phyloP scores from a whole-genome alignment of 768 basidiomycete species.

The Naematelia encephala region DNA sequence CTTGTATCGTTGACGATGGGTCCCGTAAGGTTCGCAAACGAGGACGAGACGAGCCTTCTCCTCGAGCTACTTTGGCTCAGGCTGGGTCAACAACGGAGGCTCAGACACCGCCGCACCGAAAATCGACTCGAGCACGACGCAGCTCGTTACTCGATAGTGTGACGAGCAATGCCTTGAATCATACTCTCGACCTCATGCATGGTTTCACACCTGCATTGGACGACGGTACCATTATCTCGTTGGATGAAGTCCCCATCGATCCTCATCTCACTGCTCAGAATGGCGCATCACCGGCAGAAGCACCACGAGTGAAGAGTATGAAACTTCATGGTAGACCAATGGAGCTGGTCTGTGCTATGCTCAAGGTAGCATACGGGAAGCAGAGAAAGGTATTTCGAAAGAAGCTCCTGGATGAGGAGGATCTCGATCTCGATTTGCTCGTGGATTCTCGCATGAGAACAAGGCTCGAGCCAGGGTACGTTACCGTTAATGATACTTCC shows the following conservation, averaged over 20 bases:
- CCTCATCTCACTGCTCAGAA: not conserved
- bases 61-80: not conserved
- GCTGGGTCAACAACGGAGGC: not conserved
- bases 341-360: conserved; percentile 39
- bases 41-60: conserved; percentile 4
- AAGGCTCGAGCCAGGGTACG: conserved; percentile 36
- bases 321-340: conserved; percentile 34
- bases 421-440: conserved; percentile 24
- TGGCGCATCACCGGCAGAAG: not conserved
- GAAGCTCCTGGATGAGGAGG: conserved; percentile 5
- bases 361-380: conserved; percentile 34
- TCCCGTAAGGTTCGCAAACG: conserved; percentile 23
- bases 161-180: not conserved
- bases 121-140: not conserved
- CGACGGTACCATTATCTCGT: not conserved
- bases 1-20: conserved; percentile 42
- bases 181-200: conserved; percentile 13
- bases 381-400: conserved; percentile 1
- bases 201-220: conserved; percentile 2
- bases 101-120: conserved; percentile 1
- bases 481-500: not conserved
- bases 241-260: not conserved
- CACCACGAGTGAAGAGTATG: conserved; percentile 13
- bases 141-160: not conserved
- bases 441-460: conserved; percentile 17